Conservation (phyloP, 2,329 filamentous ascomycete genomes). For the Penicillium palitans region DNA sequence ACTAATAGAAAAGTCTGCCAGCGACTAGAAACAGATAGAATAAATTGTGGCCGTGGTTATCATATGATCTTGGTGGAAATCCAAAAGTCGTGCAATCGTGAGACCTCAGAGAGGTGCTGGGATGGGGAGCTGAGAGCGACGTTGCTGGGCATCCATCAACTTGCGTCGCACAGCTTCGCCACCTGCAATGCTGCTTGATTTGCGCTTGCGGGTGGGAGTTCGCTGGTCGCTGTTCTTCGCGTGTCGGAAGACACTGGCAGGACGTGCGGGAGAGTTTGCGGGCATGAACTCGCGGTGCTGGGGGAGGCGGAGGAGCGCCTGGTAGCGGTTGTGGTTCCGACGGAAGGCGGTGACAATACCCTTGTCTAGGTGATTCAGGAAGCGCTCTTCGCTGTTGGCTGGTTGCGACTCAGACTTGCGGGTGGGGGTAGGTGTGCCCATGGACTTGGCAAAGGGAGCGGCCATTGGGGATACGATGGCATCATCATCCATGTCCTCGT, state of each 20-base stretch:
- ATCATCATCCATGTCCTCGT: constrained; percentile 53
- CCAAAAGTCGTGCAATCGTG: constrained; percentile 24
- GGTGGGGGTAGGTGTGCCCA: constrained; percentile 39
- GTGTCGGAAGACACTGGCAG: constrained; percentile 46
- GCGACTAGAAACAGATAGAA: constrained; percentile 21
- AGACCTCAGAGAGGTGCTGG: constrained; percentile 19
- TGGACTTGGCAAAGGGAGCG: constrained; percentile 43
- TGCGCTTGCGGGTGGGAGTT: constrained; percentile 44
- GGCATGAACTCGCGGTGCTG: constrained; percentile 49
- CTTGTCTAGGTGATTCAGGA: constrained; percentile 68
- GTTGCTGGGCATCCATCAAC: constrained; percentile 44
- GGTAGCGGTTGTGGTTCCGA: constrained; percentile 54
- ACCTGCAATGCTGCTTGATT: constrained; percentile 38
- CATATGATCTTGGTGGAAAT: constrained; percentile 23
- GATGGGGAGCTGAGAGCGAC: constrained; percentile 41
- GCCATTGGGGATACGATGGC: constrained; percentile 48
- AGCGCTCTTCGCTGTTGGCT: constrained; percentile 47
- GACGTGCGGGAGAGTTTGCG: constrained; percentile 44
- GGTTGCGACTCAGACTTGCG: constrained; percentile 34
- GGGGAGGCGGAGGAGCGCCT: constrained; percentile 51
- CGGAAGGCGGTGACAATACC: constrained; percentile 78
- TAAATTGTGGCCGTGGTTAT: constrained; percentile 27
- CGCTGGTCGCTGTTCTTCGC: constrained; percentile 42
- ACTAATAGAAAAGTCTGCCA: constrained; percentile 21
- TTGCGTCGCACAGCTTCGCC: constrained; percentile 47